These are phyloP conservation scores for Hanseniaspora thailandica DNA, from an alignment of 805 yeast species.

Conservation along the genomic window DNA sequence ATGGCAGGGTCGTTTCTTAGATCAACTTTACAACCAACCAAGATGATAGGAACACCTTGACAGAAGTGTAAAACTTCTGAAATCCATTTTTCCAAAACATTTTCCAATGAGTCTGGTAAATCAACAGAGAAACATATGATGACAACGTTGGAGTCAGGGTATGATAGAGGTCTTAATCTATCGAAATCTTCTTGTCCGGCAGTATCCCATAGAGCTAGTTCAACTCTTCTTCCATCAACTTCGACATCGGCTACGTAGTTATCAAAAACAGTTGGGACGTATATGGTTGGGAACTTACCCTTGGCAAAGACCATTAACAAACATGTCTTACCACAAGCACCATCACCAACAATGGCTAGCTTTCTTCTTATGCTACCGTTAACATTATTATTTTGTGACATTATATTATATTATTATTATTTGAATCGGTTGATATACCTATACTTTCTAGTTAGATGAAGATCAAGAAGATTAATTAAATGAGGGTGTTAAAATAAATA, in stretches of 20 bases:
- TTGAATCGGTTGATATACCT: not conserved
- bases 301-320: conserved; percentile 72
- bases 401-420: conserved; percentile 6
- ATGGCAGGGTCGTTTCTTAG: conserved; percentile 72
- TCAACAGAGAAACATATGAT: conserved; percentile 94
- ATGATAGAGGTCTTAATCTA: conserved; percentile 79
- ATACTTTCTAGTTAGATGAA: no score
- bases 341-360: conserved; percentile 91
- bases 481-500: no score
- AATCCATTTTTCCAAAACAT: conserved; percentile 93
- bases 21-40: conserved; percentile 87
- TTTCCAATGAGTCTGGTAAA: conserved; percentile 81
- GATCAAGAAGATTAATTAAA: no score
- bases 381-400: conserved; percentile 25
- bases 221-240: conserved; percentile 82
- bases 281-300: conserved; percentile 87
- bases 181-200: conserved; percentile 99
- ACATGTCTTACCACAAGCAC: conserved; percentile 96
- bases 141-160: conserved; percentile 91
- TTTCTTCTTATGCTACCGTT: conserved; percentile 46
- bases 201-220: conserved; percentile 91
- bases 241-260: conserved; percentile 96
- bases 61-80: conserved; percentile 89
- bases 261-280: conserved; percentile 93
- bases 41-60: conserved; percentile 82